Evolutionary conservation across 2,329 filamentous ascomycete genomes (phyloP).

Genomic region (Penicillium sp.): DNA sequence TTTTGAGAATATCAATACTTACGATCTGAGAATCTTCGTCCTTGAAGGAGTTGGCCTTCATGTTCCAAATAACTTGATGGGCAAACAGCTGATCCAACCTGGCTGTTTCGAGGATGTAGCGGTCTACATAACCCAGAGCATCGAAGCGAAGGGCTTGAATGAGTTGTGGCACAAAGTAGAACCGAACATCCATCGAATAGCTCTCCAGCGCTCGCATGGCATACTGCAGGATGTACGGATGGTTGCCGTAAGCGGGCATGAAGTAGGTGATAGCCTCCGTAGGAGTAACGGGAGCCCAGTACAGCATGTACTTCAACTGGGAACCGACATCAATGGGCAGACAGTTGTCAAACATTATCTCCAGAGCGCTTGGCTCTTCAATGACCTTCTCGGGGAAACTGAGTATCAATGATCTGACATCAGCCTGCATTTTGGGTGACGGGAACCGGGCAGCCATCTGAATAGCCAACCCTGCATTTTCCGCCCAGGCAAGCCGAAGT

Average conservation of each 20-base stretch:
- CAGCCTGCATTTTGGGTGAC: slow-evolving; percentile 60
- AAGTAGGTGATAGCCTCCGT: slow-evolving; percentile 91
- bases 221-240: slow-evolving; percentile 91
- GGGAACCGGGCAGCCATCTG: slow-evolving; percentile 73
- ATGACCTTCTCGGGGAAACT: slow-evolving; percentile 77
- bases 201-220: slow-evolving; percentile 90
- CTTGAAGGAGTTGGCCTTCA: slow-evolving; percentile 98
- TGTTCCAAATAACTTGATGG: slow-evolving; percentile 99
- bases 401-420: slow-evolving; percentile 70
- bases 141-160: slow-evolving; percentile 93
- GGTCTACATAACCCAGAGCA: slow-evolving; percentile 82
- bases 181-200: slow-evolving; percentile 91
- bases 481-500: slow-evolving; percentile 74
- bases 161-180: slow-evolving; percentile 98
- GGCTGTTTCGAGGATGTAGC: slow-evolving; percentile 92
- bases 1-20: slow-evolving; percentile 29
- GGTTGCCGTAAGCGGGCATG: slow-evolving; percentile 77
- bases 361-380: slow-evolving; percentile 69
- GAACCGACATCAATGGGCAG: slow-evolving; percentile 70
- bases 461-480: slow-evolving; percentile 77
- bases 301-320: slow-evolving; percentile 87
- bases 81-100: slow-evolving; percentile 97
- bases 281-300: slow-evolving; percentile 86
- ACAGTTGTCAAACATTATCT: slow-evolving; percentile 67
- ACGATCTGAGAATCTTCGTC: slow-evolving; percentile 84